Evolutionary conservation across 305 asterid genomes (phyloP), one percentile per base, ranked within the genome.

Genomic region (Withania somnifera): DNA sequence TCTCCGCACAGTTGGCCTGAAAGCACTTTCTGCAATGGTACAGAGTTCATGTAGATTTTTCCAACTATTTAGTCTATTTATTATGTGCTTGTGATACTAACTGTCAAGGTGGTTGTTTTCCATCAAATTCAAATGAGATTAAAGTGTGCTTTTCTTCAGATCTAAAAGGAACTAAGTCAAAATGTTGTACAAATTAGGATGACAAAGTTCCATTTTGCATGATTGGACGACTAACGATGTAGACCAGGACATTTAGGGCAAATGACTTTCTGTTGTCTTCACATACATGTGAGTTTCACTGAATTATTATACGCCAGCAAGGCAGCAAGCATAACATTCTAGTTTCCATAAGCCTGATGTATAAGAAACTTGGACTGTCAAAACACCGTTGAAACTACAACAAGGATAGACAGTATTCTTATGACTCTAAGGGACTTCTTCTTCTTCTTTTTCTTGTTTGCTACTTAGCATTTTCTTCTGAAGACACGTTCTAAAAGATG

Each of bases 11-110:
- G 93, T 95, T 81, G 95, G 91, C 47, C 89, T 97, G 86, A 97
- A 95, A 85, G 95, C 98, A 79, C 95, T 97, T 80, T 92, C 97
- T 83, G 94, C 99, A 57, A 86, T 97, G 99, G 99, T 97, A 90
- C 79, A 30, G 86, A 86, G 26, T 78, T 81, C 32, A 32, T 71
- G 67, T 75, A 17, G 63, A 75, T 75, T 75, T 75, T 75, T n/a
- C 36, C 40, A 38, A 30, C 45, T 85, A 57, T 82, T 26, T 42
- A 58, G 40, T 83, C 75, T 6, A 13, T 82, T 78, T 67, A 38
- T 57, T 77, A 34, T 40, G 47, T 50, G 42, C 60, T 79, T 81
- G 40, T 82, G 79, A 50, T 75, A 50, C 63, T 50, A 28, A 75
- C 28, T 50, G 80, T 75, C 22, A 11, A 75, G 11, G 0, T 30